phyloP scores from a whole-genome alignment of 2,329 filamentous ascomycete species.

The Fragosphaeria purpurea region DNA sequence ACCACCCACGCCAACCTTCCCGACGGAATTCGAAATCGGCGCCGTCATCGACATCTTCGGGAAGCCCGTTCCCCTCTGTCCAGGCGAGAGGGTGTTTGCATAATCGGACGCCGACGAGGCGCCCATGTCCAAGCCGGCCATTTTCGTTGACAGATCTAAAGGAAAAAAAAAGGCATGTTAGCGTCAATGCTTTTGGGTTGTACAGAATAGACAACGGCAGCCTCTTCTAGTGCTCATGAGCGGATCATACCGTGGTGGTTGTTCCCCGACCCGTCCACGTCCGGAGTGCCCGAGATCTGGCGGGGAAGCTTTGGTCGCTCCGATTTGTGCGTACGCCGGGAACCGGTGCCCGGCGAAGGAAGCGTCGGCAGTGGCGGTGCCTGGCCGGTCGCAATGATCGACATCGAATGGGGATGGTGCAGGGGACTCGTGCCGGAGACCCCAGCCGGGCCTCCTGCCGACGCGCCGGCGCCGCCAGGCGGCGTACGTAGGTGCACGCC shows the following conservation, averaged over 20 bases:
- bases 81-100: no score
- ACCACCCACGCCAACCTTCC: neutral
- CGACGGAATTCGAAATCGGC: neutral
- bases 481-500: conserved; percentile 4
- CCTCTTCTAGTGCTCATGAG: no score
- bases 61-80: neutral
- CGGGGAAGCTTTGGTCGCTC: conserved; percentile 53
- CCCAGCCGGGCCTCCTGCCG: neutral
- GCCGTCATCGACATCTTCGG: conserved; percentile 1
- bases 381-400: conserved; percentile 71
- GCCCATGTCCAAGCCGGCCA: no score
- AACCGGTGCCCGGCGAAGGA: conserved; percentile 24
- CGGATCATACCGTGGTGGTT: no score
- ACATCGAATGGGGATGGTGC: conserved; percentile 43
- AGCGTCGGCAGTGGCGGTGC: conserved; percentile 57
- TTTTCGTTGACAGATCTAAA: no score
- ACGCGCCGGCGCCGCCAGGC: neutral
- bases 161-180: no score
- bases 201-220: no score
- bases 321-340: conserved; percentile 44
- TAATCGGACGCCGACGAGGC: no score
- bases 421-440: conserved; percentile 17
- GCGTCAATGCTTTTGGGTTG: no score
- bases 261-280: neutral
- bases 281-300: conserved; percentile 48